phyloP scores from a whole-genome alignment of 257 asterid genomes.

The Nicotiana tabacum region DNA sequence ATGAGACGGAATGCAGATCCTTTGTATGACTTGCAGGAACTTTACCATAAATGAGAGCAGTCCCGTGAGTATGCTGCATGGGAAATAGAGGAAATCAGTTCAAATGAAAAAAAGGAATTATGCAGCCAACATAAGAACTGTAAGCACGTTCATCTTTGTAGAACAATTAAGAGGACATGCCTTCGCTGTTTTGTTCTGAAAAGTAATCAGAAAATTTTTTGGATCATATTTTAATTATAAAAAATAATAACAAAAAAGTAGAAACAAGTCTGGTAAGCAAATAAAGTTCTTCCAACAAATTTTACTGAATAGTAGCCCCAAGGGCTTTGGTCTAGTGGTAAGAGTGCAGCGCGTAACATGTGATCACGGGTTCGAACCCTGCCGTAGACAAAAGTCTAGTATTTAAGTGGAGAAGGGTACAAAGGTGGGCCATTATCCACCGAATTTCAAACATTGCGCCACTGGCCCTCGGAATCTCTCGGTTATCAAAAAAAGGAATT shows the following conservation, averaged over 20 bases:
- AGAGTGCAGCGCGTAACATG: too few relatives aligned
- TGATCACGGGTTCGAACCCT: too few relatives aligned
- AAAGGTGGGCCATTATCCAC: too few relatives aligned
- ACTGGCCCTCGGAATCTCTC: too few relatives aligned
- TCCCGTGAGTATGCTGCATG: slow-evolving; percentile 91
- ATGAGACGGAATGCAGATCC: background rate
- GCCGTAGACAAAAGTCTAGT: too few relatives aligned
- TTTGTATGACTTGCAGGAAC: background rate
- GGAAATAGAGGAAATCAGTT: slow-evolving; percentile 27
- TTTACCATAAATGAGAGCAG: slow-evolving; percentile 99
- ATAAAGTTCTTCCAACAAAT: background rate
- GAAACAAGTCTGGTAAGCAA: background rate
- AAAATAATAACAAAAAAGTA: background rate
- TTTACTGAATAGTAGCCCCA: background rate
- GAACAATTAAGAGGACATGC: background rate
- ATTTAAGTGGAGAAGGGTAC: too few relatives aligned
- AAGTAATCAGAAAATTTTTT: background rate
- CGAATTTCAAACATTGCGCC: too few relatives aligned
- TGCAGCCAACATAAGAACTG: background rate
- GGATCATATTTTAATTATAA: background rate
- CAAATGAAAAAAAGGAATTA: slow-evolving; percentile 5
- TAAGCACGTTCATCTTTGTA: background rate
- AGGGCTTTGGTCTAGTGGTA: too few relatives aligned
- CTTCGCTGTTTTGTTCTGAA: background rate
- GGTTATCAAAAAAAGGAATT: too few relatives aligned